Evolutionary conservation across 192 early-diverging fungal species (phyloP).

Genomic region (Coemansia sp.): DNA sequence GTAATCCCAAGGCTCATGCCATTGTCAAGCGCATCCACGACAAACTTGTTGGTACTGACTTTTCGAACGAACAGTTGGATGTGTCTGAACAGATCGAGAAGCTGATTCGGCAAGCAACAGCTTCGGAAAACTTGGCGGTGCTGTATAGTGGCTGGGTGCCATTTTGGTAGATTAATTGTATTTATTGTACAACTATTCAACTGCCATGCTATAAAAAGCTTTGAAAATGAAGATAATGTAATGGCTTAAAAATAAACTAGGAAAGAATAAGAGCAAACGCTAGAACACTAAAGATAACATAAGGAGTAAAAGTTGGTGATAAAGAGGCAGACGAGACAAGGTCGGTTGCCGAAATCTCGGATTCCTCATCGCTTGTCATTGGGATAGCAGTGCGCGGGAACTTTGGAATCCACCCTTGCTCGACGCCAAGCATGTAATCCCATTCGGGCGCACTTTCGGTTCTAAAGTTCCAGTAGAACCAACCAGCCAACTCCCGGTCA

Average conservation of each 20-base stretch:
- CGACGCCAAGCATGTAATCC: constrained; percentile 67
- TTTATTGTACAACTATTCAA: too few species aligned
- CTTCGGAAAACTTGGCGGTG: constrained; percentile 77
- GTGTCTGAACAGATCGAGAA: constrained; percentile 88
- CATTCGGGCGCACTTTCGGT: constrained; percentile 71
- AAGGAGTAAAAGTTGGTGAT: neutral
- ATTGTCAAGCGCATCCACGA: constrained; percentile 93
- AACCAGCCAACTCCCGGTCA: constrained; percentile 58
- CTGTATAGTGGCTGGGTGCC: constrained; percentile 43
- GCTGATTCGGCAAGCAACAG: constrained; percentile 88
- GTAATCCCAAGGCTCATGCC: constrained; percentile 77
- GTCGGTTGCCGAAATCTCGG: constrained; percentile 6
- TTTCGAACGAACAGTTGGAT: constrained; percentile 75
- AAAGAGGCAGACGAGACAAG: constrained; percentile 4
- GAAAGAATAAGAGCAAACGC: neutral
- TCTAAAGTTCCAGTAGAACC: constrained; percentile 76
- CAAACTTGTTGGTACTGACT: constrained; percentile 95
- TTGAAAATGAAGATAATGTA: neutral
- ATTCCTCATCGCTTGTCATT: constrained; percentile 3
- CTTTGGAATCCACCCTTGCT: constrained; percentile 67
- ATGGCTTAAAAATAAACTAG: neutral
- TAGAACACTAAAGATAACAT: neutral
- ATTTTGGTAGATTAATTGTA: constrained; percentile 25
- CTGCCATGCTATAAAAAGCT: neutral
- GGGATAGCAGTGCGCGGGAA: constrained; percentile 40